Evolutionary conservation across 257 asterid genomes (phyloP).

Genomic region (Jacaranda mimosifolia): DNA sequence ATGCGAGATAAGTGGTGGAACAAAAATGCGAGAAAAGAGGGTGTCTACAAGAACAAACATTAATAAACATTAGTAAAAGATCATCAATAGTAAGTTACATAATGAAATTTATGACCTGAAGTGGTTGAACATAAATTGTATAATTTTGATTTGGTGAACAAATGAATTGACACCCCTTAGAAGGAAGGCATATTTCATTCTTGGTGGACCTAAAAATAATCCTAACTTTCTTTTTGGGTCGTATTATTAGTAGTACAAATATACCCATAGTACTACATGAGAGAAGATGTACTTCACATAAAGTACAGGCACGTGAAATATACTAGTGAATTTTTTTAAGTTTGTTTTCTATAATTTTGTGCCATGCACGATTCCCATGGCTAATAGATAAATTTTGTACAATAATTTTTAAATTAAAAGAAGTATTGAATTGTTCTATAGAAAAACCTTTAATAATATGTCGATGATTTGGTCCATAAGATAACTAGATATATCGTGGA

Average conservation of each 20-base stretch:
- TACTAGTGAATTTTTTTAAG: background rate
- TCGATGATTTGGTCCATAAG: background rate
- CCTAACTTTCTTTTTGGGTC: constrained; percentile 9
- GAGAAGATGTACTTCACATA: constrained; percentile 31
- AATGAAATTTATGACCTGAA: constrained; percentile 32
- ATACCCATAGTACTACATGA: constrained; percentile 40
- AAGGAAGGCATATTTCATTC: constrained; percentile 44
- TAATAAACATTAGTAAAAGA: background rate
- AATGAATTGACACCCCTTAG: constrained; percentile 31
- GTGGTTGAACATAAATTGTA: constrained; percentile 25
- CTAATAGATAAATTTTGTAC: background rate
- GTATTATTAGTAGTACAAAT: constrained; percentile 44
- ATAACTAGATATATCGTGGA: background rate
- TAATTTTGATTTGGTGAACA: constrained; percentile 23
- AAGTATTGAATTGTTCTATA: background rate
- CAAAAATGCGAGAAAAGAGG: background rate
- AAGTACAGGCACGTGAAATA: constrained; percentile 43
- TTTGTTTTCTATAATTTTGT: background rate
- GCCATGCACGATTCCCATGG: constrained; percentile 3
- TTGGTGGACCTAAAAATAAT: constrained; percentile 42
- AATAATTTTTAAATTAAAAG: background rate
- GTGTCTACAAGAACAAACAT: background rate
- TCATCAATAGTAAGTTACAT: background rate
- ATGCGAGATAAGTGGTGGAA: background rate
- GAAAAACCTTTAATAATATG: background rate